Conservation (phyloP, 129 eudicot genomes). For the Pseudognaphalium luteoalbum region DNA sequence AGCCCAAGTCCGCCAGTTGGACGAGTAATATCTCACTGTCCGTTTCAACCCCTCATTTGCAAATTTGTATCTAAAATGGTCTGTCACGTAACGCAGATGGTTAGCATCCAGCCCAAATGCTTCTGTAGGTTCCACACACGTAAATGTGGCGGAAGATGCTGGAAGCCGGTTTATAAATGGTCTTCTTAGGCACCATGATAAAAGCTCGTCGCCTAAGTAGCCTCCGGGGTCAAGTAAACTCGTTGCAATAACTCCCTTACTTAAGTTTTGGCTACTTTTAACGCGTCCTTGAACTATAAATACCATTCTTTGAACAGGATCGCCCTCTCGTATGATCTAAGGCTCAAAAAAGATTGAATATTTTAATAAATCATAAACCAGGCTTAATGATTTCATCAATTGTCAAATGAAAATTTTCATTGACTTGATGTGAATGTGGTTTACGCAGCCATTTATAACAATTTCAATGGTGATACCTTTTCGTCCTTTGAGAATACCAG, state of each 20-base stretch:
- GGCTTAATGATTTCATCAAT: neutral
- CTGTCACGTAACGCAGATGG: constrained; percentile 75
- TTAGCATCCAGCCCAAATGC: constrained; percentile 79
- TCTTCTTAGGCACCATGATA: constrained; percentile 89
- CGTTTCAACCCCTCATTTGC: constrained; percentile 78
- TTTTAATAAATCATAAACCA: neutral
- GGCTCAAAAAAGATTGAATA: neutral
- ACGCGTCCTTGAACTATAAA: constrained; percentile 81
- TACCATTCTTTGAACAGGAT: constrained; percentile 80
- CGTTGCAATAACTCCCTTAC: constrained; percentile 78
- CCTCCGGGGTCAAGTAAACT: constrained; percentile 83
- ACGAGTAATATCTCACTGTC: constrained; percentile 72
- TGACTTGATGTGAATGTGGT: neutral
- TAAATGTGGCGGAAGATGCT: constrained; percentile 85
- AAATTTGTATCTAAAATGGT: constrained; percentile 89
- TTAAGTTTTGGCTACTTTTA: constrained; percentile 77
- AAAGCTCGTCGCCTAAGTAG: constrained; percentile 86
- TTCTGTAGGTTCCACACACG: constrained; percentile 67
- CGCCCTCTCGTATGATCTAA: constrained; percentile 93
- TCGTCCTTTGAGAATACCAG: constrained; percentile 83
- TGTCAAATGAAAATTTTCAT: neutral
- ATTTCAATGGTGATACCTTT: constrained; percentile 49
- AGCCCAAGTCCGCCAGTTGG: constrained; percentile 98
- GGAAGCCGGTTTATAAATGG: constrained; percentile 84
- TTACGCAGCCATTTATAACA: neutral